phyloP scores from a whole-genome alignment of 2,329 filamentous ascomycete genomes.

The Dichotomopilus funicola region DNA sequence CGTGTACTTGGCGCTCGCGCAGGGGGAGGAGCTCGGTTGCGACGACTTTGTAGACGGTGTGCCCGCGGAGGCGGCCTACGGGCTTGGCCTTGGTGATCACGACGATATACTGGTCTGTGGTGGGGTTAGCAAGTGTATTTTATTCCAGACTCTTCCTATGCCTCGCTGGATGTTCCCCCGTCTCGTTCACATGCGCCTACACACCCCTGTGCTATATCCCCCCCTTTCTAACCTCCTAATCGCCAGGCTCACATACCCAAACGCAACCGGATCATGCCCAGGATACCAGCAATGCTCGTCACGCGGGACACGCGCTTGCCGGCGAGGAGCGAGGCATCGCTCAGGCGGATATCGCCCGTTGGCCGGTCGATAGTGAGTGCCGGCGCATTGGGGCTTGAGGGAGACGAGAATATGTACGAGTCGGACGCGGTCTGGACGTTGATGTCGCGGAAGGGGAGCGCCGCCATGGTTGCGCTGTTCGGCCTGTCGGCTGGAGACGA shows the following conservation, averaged over 20 bases:
- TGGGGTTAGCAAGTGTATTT: neutral
- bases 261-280: constrained; percentile 88
- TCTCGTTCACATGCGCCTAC: too few species aligned
- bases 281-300: constrained; percentile 88
- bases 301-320: constrained; percentile 67
- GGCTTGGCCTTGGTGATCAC: constrained; percentile 91
- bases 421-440: constrained; percentile 89
- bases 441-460: constrained; percentile 83
- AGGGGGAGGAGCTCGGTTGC: constrained; percentile 90
- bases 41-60: constrained; percentile 91
- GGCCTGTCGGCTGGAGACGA: neutral
- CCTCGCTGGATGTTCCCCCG: too few species aligned
- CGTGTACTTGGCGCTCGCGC: constrained; percentile 83
- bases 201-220: too few species aligned
- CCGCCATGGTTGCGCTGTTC: constrained; percentile 24
- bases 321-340: constrained; percentile 68
- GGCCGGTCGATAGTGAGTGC: constrained; percentile 86
- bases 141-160: too few species aligned
- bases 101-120: constrained; percentile 84
- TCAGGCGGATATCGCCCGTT: constrained; percentile 81
- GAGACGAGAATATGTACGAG: constrained; percentile 94
- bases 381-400: constrained; percentile 82
- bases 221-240: neutral
- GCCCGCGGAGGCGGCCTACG: constrained; percentile 84
- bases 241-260: constrained; percentile 56